Base-by-base conservation (phyloP, 2,329 filamentous ascomycete species). In the Pestalotiopsis sp. region DNA sequence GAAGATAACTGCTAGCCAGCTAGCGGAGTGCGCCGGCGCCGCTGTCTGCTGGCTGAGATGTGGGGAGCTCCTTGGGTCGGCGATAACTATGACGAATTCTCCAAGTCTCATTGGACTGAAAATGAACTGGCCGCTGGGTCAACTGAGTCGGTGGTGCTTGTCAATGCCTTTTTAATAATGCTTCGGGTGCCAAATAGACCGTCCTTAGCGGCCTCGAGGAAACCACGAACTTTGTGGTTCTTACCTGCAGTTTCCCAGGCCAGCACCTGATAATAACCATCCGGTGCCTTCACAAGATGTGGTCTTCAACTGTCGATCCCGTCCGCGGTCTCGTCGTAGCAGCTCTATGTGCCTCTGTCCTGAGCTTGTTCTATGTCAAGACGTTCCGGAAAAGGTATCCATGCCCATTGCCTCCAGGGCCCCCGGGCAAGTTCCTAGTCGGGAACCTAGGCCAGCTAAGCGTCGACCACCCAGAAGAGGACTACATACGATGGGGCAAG, bases 371-470 rank as follows among this genome's bases (percentile, higher is more conserved):
- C 24, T 71, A 69, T 30, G 65, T 55, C 13, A 67, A 61, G 35
- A n/a, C 66, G 3, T 59, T 66, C 38, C 66, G 68, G 26, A 62
- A 55, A n/a, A 65, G 62, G 38, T 39, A 20, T 9, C 68, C 70
- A 1, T 69, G 66, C 60, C 73, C 73, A 3, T 73, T 78, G 6
- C 77, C 77, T 14, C 76, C 77, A 3, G 73, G 77, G 0, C 77
- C 76, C 24, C 70, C 73, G 1, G 70, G 73, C 3, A 74, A 74
- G 61, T 72, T 75, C 55, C 58, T 79, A 3, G 67, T 78, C 14
- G 77, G 77, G 4, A 76, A 78, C 59, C 74, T 74, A 57, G 74
- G 76, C 7, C 63, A 73, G 44, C 72, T 78, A 7, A 75, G 75
- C 14, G 64, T 69, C 62, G 75, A 77, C 26, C 76, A 74, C n/a